phyloP scores from a whole-genome alignment of 2,329 filamentous ascomycete genomes.

The Diaporthe longicolla region DNA sequence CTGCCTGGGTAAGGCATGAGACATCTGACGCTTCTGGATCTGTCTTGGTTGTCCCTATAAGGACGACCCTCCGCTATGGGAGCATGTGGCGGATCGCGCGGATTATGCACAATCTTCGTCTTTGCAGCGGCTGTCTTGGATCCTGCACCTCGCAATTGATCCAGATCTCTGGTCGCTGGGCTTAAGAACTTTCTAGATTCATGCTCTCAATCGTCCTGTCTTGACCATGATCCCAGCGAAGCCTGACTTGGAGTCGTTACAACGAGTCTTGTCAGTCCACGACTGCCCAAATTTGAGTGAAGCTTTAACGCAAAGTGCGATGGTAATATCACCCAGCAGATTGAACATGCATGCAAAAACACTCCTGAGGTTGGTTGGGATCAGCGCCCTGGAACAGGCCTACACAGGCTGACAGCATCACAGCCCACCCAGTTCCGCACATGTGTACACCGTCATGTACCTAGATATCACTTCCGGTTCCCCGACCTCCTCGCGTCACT shows the following conservation, averaged over 20 bases:
- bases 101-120: conserved; percentile 1
- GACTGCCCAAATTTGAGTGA: background rate
- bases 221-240: background rate
- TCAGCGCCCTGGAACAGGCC: background rate
- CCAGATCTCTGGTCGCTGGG: background rate
- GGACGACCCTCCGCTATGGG: conserved; percentile 28
- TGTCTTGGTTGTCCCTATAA: conserved; percentile 26
- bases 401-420: background rate
- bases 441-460: too few species aligned
- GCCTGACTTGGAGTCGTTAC: background rate
- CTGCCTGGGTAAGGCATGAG: background rate
- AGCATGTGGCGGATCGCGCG: background rate
- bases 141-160: conserved; percentile 10
- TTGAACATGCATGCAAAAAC: background rate
- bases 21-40: conserved; percentile 32
- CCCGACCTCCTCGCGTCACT: background rate
- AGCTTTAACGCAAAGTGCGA: background rate
- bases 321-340: background rate
- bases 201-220: background rate
- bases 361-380: background rate
- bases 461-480: background rate
- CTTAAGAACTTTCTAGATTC: background rate
- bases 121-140: conserved; percentile 31
- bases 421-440: background rate
- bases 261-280: background rate